Base-by-base conservation (phyloP, 352 stramenopile genomes). In the Blastocystis sp. region DNA sequence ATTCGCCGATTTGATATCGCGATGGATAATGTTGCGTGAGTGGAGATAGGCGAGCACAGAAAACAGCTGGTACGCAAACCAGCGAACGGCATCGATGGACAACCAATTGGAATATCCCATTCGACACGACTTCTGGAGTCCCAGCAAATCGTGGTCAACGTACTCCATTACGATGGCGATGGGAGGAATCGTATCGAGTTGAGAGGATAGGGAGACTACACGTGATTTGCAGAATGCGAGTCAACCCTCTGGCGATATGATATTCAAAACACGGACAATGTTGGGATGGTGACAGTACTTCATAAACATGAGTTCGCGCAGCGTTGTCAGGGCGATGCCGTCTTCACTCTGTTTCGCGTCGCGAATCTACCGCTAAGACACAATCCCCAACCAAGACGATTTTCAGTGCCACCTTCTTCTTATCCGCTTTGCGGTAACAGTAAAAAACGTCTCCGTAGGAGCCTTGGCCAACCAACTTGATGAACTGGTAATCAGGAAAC, bases 121-220 rank as follows among this genome's bases (percentile, higher is more conserved):
- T 77, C 45, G 42, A 34, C 24, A 52, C 9, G 76, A 76, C 40
- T 74, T 57, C 24, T 57, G 19, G 7, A 87, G 42, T 77, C 65
- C 92, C 17, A 95, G 89, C 3, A 79, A 43, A 62, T 79, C 69
- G 28, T 79, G n/a, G 14, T 79, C 69, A 63, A 79, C n/a, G 40
- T 79, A 79, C 42, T 79, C 69, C 69, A 79, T 79, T 38, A 79
- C 69, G 40, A 79, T 79, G 19, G 69, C 69, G 7, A 79, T 61
- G 6, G 69, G 69, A 79, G 24, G 61, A 34, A 79, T 62, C 1
- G 38, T 11, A 28, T 79, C 28, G 14, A 62, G 38, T 11, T 42
- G 28, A 60, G 21, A 34, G 24, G 21, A 28, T 17, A 28, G 11
- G 62, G 62, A 42, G 19, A 69, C 62, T 40, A 69, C 1, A 17